Evolutionary conservation across 2,329 filamentous ascomycete genomes (phyloP), one percentile per base, ranked within the genome.

Genomic region (Sporothrix brunneoviolacea): DNA sequence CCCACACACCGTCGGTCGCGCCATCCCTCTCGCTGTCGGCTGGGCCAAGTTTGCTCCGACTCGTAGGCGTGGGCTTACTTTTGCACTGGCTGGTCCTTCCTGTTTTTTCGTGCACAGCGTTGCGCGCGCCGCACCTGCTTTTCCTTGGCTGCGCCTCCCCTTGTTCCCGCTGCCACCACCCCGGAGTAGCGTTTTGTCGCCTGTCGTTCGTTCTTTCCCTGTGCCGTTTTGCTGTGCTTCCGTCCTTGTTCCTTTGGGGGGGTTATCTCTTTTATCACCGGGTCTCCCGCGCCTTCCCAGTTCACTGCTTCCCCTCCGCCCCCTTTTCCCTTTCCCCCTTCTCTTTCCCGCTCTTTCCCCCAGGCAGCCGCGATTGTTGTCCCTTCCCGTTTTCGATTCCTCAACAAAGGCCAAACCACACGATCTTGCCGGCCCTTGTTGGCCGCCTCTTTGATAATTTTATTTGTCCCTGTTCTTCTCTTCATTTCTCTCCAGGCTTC

Each of bases 21-120:
- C 28, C 46, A 24, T 46, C 35, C 27, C 12, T 38, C 13, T 46
- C 10, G 10, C 33, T 46, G 37, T 36, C 9, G 30, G 15, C 21
- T 50, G 40, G 47, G 21, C 38, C 38, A 49, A 49, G 30, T 22
- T 49, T 49, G 16, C 21, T 9, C 47, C 47, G 47, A 36, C 45
- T 48, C 28, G 27, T 22, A 12, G 27, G 33, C 8, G 45, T 16
- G 9, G 36, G 36, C 45, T 48, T 48, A 42, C 37, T 51, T 24
- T 51, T 30, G 18, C 16, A 19, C 15, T 15, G 10, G n/a, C 7
- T 9, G 9, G 3, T 35, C 19, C 7, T 18, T 32, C 18, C 28
- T 33, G 6, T 35, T 13, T 35, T 35, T 35, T 15, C 13, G 4
- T 16, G 32, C 13, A 7, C n/a, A 7, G 12, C 13, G 12, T n/a